A percentile compares a stretch with the other conserved stretches of the same genome.
Conservation (phyloP, 257 asterid species). For the Perilla frutescens region DNA sequence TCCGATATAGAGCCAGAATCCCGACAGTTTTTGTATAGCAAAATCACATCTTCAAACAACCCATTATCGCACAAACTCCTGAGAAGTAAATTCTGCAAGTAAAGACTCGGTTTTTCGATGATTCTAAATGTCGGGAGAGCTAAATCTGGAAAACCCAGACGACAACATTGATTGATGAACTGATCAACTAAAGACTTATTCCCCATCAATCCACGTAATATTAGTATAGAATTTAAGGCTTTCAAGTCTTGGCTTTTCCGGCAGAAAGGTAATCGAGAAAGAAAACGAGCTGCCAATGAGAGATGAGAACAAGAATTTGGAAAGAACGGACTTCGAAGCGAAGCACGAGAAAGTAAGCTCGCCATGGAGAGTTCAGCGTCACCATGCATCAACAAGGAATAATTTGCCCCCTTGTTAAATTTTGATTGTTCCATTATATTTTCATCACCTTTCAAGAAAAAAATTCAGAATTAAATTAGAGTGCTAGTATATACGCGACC, state of each 20-base stretch:
- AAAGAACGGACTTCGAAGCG: constrained; percentile 14
- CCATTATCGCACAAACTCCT: constrained; percentile 53
- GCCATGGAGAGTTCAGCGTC: constrained; percentile 34
- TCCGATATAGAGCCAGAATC: constrained; percentile 52
- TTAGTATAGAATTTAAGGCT: constrained; percentile 50
- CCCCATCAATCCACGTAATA: constrained; percentile 45
- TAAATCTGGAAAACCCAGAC: constrained; percentile 52
- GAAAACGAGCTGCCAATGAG: constrained; percentile 24
- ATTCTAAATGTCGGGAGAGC: constrained; percentile 46
- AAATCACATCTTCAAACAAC: constrained; percentile 45
- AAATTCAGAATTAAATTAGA: no score
- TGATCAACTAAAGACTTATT: constrained; percentile 35
- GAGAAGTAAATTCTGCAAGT: constrained; percentile 53
- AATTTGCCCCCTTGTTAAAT: no score
- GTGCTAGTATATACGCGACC: no score
- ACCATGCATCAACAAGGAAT: no score
- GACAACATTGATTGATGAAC: constrained; percentile 54
- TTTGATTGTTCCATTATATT: no score
- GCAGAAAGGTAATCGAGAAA: constrained; percentile 48
- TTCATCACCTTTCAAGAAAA: no score
- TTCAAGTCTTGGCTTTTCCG: constrained; percentile 47
- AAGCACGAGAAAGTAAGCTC: constrained; percentile 29
- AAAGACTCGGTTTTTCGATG: constrained; percentile 38
- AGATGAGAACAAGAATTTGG: constrained; percentile 22
- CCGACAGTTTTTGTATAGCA: constrained; percentile 46